These are phyloP conservation scores for Cenchrus fungigraminus DNA, from an alignment of 176 grass and related monocot genomes.

Conservation along the genomic window DNA sequence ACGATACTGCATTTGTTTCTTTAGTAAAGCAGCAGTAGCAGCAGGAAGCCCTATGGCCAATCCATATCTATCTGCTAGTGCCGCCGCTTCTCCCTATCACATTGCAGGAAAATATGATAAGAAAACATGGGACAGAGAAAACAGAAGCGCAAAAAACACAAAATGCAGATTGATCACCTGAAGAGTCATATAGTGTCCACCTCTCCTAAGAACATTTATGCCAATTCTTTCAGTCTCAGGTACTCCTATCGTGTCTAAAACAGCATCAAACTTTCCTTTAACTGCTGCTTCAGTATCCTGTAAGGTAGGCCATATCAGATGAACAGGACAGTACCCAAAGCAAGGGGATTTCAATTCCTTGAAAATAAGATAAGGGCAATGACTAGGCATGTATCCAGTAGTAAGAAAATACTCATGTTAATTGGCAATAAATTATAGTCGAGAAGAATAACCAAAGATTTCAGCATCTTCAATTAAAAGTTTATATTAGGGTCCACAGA, in stretches of 20 bases:
- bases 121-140: conserved; percentile 20
- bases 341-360: conserved; percentile 3
- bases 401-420: neutral
- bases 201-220: conserved; percentile 84
- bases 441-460: conserved; percentile 32
- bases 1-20: conserved; percentile 78
- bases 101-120: conserved; percentile 10
- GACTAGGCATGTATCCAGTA: conserved; percentile 4
- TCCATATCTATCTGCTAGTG: conserved; percentile 84
- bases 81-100: conserved; percentile 85
- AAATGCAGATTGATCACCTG: conserved; percentile 60
- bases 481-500: neutral
- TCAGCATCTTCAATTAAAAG: neutral
- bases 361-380: neutral
- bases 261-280: conserved; percentile 87
- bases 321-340: neutral
- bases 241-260: conserved; percentile 91
- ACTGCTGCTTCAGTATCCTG: conserved; percentile 80
- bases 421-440: conserved; percentile 2
- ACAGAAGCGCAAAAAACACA: neutral
- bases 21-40: conserved; percentile 78
- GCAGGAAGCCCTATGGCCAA: conserved; percentile 77
- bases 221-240: conserved; percentile 92
- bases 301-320: conserved; percentile 37
- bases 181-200: conserved; percentile 98